Evolutionary conservation across 139 green algal genomes (phyloP).

Genomic region (Pedinophyceae sp.): DNA sequence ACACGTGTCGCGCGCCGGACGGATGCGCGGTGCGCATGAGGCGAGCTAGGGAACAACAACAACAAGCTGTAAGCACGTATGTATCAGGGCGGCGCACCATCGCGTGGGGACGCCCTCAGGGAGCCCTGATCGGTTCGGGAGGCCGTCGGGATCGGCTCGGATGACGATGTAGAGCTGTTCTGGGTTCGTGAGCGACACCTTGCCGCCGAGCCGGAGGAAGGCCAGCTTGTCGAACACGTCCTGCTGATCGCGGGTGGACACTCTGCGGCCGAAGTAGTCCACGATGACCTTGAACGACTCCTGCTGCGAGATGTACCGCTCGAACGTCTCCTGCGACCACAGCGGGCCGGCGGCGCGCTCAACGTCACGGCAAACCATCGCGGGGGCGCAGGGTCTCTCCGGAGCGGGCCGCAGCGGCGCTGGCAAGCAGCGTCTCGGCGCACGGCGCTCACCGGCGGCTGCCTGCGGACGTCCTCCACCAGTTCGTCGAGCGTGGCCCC

Average conservation of each 20-base stretch:
- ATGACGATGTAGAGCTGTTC: not conserved
- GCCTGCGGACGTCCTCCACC: not conserved
- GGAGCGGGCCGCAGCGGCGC: too few relatives aligned
- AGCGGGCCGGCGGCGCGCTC: not conserved
- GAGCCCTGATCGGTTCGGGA: slow-evolving; percentile 8
- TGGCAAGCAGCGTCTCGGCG: not conserved
- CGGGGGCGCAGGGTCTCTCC: too few relatives aligned
- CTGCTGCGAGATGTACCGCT: not conserved
- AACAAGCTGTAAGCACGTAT: slow-evolving; percentile 3
- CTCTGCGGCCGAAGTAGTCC: slow-evolving; percentile 16
- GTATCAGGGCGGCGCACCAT: slow-evolving; percentile 6
- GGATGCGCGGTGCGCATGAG: not conserved
- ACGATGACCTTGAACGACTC: slow-evolving; percentile 21
- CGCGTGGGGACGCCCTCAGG: slow-evolving; percentile 15
- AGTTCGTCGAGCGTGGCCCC: not conserved
- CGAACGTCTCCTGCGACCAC: not conserved
- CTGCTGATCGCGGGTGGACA: slow-evolving; percentile 17
- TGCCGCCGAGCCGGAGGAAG: slow-evolving; percentile 3
- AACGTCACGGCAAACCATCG: too few relatives aligned
- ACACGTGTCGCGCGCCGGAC: too few relatives aligned
- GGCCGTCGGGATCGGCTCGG: not conserved
- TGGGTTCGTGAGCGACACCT: not conserved
- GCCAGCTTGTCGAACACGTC: slow-evolving; percentile 8
- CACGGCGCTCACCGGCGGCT: not conserved
- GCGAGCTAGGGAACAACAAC: not conserved